Base-by-base conservation (phyloP, 257 asterid genomes). In the Petrea volubilis region DNA sequence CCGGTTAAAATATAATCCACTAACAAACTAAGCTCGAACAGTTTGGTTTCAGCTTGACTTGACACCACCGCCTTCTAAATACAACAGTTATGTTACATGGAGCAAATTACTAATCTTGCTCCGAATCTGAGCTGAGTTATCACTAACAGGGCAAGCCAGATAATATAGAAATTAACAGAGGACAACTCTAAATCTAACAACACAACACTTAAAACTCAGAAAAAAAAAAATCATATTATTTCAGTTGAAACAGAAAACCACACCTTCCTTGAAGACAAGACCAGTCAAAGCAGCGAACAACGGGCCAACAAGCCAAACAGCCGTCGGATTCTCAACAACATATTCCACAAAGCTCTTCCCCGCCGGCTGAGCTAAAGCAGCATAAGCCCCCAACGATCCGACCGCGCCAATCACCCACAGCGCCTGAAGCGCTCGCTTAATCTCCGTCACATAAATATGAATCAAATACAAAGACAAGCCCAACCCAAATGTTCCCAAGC, bases 241-340 rank as follows among this genome's bases (percentile, higher is more conserved):
- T 34, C 61, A 28, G 51, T 34, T 4, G 38, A 50, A 11, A 4
- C 0, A 46, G 15, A 4, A 67, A 60, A 18, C 6, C 56, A 23
- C 46, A 85, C 99, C 98, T 95, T 95, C 98, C 79, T 95, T 92
- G 84, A 95, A 92, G 18, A 95, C 97, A 24, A 95, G 95, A 18
- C 99, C 98, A 15, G 98, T 92, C 57, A 90, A 75, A 64, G 97
- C 77, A 79, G 98, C 99, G 79, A 94, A 94, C 50, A 94, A 85
- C 5, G 96, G 99, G 15, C 99, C 98, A 25, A 95, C 91, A 23
- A 95, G 76, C 99, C 98, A 95, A 75, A 92, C 87, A 27, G 93
- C 89, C 47, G 78, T 20, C 10, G 95, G 98, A 75, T 95, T 79
- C 71, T 81, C 82, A 57, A 86, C 71, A 60, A 94, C 97, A 66